Evolutionary conservation across 2,329 filamentous ascomycete genomes (phyloP).

Genomic region (Bipolaris zeicola): DNA sequence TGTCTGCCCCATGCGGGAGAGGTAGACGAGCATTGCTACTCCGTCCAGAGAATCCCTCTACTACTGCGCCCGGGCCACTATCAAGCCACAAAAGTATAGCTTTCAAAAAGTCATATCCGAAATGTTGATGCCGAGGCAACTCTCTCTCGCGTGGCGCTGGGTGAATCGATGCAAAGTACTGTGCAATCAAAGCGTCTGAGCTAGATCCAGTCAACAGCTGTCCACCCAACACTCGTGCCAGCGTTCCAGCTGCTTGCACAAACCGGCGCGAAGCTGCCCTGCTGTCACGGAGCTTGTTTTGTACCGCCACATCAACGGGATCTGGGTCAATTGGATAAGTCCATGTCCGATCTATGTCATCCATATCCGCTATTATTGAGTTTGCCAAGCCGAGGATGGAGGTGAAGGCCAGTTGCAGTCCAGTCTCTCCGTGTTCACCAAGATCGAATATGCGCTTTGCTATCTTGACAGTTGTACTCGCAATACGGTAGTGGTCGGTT

Average conservation of each 20-base stretch:
- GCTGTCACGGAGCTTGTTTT: constrained; percentile 62
- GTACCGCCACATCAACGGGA: constrained; percentile 58
- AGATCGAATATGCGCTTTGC: constrained; percentile 62
- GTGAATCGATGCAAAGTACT: constrained; percentile 57
- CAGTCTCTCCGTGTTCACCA: constrained; percentile 31
- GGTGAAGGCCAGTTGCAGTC: constrained; percentile 53
- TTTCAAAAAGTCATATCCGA: constrained; percentile 69
- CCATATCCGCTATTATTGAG: constrained; percentile 60
- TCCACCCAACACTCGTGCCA: constrained; percentile 63
- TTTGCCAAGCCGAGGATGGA: constrained; percentile 48
- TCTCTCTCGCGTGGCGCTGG: constrained; percentile 50
- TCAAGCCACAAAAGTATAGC: constrained; percentile 68
- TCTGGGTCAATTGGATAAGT: constrained; percentile 64
- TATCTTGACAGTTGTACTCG: constrained; percentile 60
- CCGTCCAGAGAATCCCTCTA: constrained; percentile 62
- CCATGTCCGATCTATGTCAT: constrained; percentile 62
- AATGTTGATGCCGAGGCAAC: constrained; percentile 54
- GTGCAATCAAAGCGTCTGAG: constrained; percentile 45
- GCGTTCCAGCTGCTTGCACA: constrained; percentile 65
- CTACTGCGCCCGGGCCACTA: constrained; percentile 60
- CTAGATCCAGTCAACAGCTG: constrained; percentile 53
- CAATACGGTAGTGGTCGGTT: constrained; percentile 62
- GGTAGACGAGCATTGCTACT: constrained; percentile 56
- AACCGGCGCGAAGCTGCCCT: constrained; percentile 64
- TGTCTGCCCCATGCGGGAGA: constrained; percentile 56